These are phyloP conservation scores for Paspalum notatum DNA, from an alignment of 176 grass and related monocot genomes.

Conservation along the genomic window DNA sequence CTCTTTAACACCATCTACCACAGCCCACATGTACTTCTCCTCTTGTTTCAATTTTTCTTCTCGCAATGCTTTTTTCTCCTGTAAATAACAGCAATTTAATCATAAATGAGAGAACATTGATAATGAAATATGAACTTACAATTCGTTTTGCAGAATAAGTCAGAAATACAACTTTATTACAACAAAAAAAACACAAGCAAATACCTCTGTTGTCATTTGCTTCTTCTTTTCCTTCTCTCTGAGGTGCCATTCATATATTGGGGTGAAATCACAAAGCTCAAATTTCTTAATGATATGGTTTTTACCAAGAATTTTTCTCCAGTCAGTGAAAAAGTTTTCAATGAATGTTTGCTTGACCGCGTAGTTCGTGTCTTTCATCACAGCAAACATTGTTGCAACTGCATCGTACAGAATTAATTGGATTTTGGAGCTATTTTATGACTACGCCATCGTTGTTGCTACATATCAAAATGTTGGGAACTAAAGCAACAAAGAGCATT, in stretches of 20 bases:
- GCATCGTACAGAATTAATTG: conserved; percentile 17
- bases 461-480: conserved; percentile 10
- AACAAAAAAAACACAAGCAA: conserved; percentile 16
- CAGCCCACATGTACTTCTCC: conserved; percentile 96
- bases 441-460: conserved; percentile 8
- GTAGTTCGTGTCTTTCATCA: conserved; percentile 92
- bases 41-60: conserved; percentile 94
- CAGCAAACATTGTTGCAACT: conserved; percentile 99
- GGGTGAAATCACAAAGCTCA: conserved; percentile 86
- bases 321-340: conserved; percentile 86
- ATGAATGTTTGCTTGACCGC: conserved; percentile 66
- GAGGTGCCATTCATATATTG: conserved; percentile 95
- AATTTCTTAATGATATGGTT: conserved; percentile 92
- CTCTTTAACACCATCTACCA: conserved; percentile 90
- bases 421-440: background rate
- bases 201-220: conserved; percentile 92
- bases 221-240: conserved; percentile 96
- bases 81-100: conserved; percentile 32
- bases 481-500: conserved; percentile 30
- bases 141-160: conserved; percentile 35
- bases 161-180: conserved; percentile 7
- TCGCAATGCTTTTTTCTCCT: conserved; percentile 83
- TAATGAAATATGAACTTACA: conserved; percentile 10
- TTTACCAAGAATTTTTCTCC: conserved; percentile 84
- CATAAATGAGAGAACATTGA: background rate